Percentiles rank a stretch among this genome's conserved stretches.
phyloP scores from a whole-genome alignment of 2,329 filamentous ascomycete species.

The Fusarium odoratissimum region DNA sequence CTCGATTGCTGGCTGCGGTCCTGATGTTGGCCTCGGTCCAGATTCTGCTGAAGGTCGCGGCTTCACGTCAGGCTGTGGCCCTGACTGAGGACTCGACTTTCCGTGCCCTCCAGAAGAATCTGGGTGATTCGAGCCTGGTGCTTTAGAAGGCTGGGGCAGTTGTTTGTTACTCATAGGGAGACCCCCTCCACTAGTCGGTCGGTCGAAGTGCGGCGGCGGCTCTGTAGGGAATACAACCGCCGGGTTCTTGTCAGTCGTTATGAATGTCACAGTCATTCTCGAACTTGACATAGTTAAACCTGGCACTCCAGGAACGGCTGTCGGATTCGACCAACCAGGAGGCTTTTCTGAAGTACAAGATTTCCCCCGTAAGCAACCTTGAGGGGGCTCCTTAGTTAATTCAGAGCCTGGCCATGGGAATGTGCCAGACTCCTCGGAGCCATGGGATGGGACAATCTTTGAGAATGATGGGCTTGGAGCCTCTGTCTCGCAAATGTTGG shows the following conservation, averaged over 20 bases:
- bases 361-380: conserved; percentile 8
- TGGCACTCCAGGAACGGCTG: conserved; percentile 10
- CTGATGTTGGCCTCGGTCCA: neutral
- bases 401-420: neutral
- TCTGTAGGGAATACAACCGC: conserved; percentile 58
- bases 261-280: conserved; percentile 55
- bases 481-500: conserved; percentile 51
- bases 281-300: conserved; percentile 20
- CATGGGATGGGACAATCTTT: neutral
- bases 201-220: conserved; percentile 54
- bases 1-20: neutral
- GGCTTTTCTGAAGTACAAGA: conserved; percentile 6
- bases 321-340: conserved; percentile 11
- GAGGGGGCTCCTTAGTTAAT: conserved; percentile 25
- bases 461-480: conserved; percentile 5
- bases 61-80: neutral
- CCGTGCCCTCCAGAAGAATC: neutral
- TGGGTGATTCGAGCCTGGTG: neutral
- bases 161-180: conserved; percentile 35
- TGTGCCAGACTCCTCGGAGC: neutral
- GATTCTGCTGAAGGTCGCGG: neutral
- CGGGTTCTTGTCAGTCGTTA: conserved; percentile 67
- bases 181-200: conserved; percentile 17
- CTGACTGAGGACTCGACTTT: neutral
- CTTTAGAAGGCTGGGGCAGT: conserved; percentile 22